Evolutionary conservation across 2,329 filamentous ascomycete species (phyloP).

Genomic region (Alternaria incomplexa): DNA sequence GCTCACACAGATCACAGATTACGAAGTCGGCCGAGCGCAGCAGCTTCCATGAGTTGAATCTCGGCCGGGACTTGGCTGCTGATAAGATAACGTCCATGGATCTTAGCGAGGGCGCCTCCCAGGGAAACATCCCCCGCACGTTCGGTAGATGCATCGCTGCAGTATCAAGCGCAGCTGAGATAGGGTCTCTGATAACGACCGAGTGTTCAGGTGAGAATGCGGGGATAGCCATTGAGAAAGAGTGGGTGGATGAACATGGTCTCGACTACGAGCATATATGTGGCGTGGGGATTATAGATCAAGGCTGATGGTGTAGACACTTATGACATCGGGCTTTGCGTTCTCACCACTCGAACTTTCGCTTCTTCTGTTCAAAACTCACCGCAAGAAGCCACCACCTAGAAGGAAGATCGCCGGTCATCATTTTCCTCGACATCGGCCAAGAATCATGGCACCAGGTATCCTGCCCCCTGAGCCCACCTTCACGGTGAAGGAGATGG

Average conservation of each 20-base stretch:
- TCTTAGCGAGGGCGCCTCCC: background rate
- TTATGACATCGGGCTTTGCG: background rate
- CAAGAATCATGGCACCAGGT: background rate
- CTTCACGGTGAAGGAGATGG: slow-evolving; percentile 6
- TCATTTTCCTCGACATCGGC: background rate
- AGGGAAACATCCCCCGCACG: background rate
- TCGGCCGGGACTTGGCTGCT: background rate
- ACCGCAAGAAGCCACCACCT: background rate
- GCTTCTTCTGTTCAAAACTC: background rate
- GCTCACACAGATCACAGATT: background rate
- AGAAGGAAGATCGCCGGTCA: background rate
- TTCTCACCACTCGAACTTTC: background rate
- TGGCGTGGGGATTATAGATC: background rate
- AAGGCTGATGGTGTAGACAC: background rate
- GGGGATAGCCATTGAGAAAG: background rate
- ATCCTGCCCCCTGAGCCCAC: background rate
- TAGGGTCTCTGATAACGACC: background rate
- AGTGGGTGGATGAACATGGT: background rate
- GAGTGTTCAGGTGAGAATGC: background rate
- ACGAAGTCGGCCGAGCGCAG: background rate
- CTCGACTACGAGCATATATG: background rate
- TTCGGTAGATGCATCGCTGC: background rate
- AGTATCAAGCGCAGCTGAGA: background rate
- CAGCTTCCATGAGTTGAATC: background rate
- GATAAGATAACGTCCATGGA: background rate